Conservation (phyloP, 257 asterid species). For the Anisodus tanguticus region DNA sequence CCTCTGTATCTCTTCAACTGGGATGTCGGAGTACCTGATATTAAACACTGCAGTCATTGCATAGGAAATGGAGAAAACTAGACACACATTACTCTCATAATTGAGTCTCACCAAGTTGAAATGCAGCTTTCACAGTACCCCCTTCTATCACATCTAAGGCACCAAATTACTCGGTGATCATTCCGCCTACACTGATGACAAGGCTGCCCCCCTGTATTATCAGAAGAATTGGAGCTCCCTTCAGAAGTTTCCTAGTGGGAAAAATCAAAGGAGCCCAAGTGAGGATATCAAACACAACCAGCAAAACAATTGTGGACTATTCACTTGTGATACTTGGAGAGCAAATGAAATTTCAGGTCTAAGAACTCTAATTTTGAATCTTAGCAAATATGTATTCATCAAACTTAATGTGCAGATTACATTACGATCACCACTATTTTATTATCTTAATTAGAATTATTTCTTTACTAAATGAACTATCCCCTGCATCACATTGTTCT, state of each 20-base stretch:
- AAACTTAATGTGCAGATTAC: slow-evolving; percentile 18
- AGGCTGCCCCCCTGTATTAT: slow-evolving; percentile 79
- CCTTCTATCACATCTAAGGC: slow-evolving; percentile 88
- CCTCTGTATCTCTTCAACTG: slow-evolving; percentile 73
- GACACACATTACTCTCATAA: slow-evolving; percentile 12
- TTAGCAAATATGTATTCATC: neutral
- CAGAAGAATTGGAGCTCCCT: slow-evolving; percentile 78
- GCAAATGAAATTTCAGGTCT: slow-evolving; percentile 17
- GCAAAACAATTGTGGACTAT: neutral
- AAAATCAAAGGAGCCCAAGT: slow-evolving; percentile 30
- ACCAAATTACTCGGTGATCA: slow-evolving; percentile 68
- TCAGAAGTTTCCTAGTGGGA: slow-evolving; percentile 67
- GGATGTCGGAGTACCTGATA: slow-evolving; percentile 79
- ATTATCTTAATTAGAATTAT: slow-evolving; percentile 1
- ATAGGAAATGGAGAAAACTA: slow-evolving; percentile 31
- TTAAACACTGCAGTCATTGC: slow-evolving; percentile 37
- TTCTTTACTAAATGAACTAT: slow-evolving; percentile 18
- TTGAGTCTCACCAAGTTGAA: slow-evolving; percentile 74
- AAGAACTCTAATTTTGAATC: neutral
- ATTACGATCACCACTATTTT: too few relatives aligned
- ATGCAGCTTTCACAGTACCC: slow-evolving; percentile 94
- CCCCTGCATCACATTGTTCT: slow-evolving; percentile 17
- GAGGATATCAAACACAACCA: slow-evolving; percentile 15
- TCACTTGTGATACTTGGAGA: neutral
- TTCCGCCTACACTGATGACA: slow-evolving; percentile 91